Base-by-base conservation (phyloP, 179 eudicot genomes). In the Nepenthes alata region DNA sequence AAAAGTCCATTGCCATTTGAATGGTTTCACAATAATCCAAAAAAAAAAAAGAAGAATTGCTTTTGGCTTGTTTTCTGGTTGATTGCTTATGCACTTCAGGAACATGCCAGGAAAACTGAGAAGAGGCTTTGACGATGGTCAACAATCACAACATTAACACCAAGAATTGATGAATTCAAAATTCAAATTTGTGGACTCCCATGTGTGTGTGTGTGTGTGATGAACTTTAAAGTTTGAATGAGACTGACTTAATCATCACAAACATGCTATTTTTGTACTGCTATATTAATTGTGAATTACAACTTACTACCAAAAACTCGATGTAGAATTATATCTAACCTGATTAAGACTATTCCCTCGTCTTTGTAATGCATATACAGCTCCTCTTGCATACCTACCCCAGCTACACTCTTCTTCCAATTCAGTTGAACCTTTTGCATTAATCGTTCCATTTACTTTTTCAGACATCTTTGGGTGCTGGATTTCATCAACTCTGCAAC, bases 311-410 rank as follows among this genome's bases (percentile, higher is more conserved):
- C 54, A 48, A 50, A 61, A 37, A 14, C 1, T 25, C 11, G 11
- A 45, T 38, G 51, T 41, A 2, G 47, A 12, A 63, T 4, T 35
- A n/a, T 58, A 37, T 41, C 53, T 64, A 47, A 79, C 83, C 75
- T 76, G 83, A 47, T 55, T 75, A 60, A 94, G 71, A 74, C 69
- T 57, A 74, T 84, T 79, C 64, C 95, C 91, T 73, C 63, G 81
- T 57, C 80, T 70, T 68, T 82, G 88, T 67, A 94, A 78, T 39
- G 97, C 97, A 81, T 94, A 94, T 47, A 82, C 39, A 67, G 97
- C 99, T 67, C 95, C 99, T 77, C 81, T 77, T 35, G 99, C 96
- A 73, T 94, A 94, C 74, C 70, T 79, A 55, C 97, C 99, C 99
- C 99, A 94, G 56, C 69, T 67, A 70, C 81, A 74, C 67, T 94